Conservation (phyloP, 306 rosid genomes). For the Prunus armeniaca region DNA sequence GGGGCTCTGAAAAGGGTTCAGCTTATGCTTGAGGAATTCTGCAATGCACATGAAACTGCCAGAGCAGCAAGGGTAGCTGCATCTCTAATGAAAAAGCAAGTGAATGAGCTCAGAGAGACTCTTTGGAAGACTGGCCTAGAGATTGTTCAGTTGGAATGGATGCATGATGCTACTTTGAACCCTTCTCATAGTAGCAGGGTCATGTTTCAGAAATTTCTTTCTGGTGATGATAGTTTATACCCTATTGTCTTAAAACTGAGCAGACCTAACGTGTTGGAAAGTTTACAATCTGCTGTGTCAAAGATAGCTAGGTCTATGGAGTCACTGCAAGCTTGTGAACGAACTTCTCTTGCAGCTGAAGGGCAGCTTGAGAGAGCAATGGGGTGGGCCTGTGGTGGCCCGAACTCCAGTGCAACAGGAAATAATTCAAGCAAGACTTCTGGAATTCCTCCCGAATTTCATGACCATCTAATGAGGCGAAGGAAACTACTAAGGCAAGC, state of each 20-base stretch:
- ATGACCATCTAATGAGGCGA: constrained; percentile 74
- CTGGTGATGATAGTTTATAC: constrained; percentile 61
- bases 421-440: constrained; percentile 57
- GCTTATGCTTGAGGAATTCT: constrained; percentile 82
- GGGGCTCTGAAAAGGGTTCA: constrained; percentile 59
- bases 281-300: constrained; percentile 67
- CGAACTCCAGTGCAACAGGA: constrained; percentile 60
- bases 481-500: constrained; percentile 70
- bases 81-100: constrained; percentile 69
- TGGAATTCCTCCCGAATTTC: constrained; percentile 93
- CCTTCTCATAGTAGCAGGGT: constrained; percentile 64
- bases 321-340: constrained; percentile 77
- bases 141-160: constrained; percentile 91
- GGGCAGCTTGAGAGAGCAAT: constrained; percentile 97
- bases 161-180: constrained; percentile 60
- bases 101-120: constrained; percentile 74
- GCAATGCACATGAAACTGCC: constrained; percentile 90
- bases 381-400: constrained; percentile 95
- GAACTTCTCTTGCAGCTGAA: constrained; percentile 72
- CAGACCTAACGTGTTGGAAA: constrained; percentile 76
- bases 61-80: constrained; percentile 88
- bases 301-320: constrained; percentile 72
- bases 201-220: constrained; percentile 57
- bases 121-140: constrained; percentile 73
- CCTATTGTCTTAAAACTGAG: constrained; percentile 55